Percentiles rank a stretch among this genome's conserved stretches.
phyloP scores from a whole-genome alignment of 768 basidiomycete species.

The Coprinopsis marcescibilis region DNA sequence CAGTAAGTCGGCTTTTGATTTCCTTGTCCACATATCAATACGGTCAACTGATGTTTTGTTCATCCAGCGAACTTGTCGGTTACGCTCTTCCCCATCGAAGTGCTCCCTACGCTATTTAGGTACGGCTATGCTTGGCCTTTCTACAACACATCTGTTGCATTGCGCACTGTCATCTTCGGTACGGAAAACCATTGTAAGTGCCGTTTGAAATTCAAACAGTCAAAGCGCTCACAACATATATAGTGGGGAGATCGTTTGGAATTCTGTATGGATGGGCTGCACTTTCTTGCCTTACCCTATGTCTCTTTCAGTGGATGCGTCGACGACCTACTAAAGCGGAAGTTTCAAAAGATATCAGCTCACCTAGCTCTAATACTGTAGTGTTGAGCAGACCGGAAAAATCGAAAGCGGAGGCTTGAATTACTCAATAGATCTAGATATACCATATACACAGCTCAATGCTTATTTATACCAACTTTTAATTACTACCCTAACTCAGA shows the following conservation, averaged over 20 bases:
- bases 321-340: neutral
- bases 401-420: too few relatives aligned
- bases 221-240: neutral
- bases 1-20: slow-evolving; percentile 26
- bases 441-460: too few relatives aligned
- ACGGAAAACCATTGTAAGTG: slow-evolving; percentile 48
- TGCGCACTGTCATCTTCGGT: slow-evolving; percentile 51
- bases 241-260: slow-evolving; percentile 61
- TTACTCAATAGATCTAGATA: too few relatives aligned
- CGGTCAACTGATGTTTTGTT: neutral
- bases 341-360: too few relatives aligned
- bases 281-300: slow-evolving; percentile 49
- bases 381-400: too few relatives aligned
- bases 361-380: too few relatives aligned
- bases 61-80: slow-evolving; percentile 51
- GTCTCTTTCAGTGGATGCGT: slow-evolving; percentile 37
- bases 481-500: too few relatives aligned
- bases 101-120: slow-evolving; percentile 46
- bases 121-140: slow-evolving; percentile 63
- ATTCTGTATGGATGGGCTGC: slow-evolving; percentile 50
- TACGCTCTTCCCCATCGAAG: slow-evolving; percentile 44
- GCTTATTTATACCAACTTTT: too few relatives aligned
- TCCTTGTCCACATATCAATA: neutral
- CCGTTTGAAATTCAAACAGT: neutral
- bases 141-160: slow-evolving; percentile 52